Base-by-base conservation (phyloP, 768 basidiomycete genomes). In the Dentipellis sp. region DNA sequence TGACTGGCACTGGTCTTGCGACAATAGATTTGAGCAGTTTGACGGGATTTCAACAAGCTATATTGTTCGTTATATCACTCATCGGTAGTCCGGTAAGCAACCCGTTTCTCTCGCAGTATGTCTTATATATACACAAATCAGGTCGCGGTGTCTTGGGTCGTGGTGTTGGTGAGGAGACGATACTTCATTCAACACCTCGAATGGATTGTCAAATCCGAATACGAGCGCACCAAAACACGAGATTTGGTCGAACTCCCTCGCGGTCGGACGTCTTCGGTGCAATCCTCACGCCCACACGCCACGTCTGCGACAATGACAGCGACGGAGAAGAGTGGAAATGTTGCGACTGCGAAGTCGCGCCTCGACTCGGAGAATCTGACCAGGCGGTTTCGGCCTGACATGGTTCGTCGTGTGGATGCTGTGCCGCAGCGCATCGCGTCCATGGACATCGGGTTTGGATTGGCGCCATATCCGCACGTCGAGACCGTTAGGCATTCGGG, bases 141-240 rank as follows among this genome's bases (percentile, higher is more conserved):
- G 64, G 67, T 70, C 3, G 65, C 66, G 48, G 73, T 75, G 12
- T 71, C 72, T 1, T 71, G 74, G 66, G 58, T 75, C 21, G 71
- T 72, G 22, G 72, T 77, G 29, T 62, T 69, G 38, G 65, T 75
- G 14, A 64, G 75, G 14, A 65, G 69, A 66, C 52, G 47, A 14
- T 48, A 57, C 36, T 39, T 57, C 69, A 37, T 23, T 56, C 54
- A 6, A 22, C 17, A 40, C 37, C 46, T 55, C 22, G 17, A 39
- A 12, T 39, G 36, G 47, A 42, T 22, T 21, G 54, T 50, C 23
- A 46, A 64, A 63, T 54, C 58, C 40, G 56, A 67, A 59, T 55
- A 67, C 60, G 49, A 57, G 23, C 48, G 58, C 19, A 37, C 59
- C 1, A 40, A 40, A 38, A 47, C 48, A 29, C 42, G 37, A 8